A percentile compares a stretch with the other conserved stretches of the same genome.
Conservation (phyloP, 1,139 yeast species). For the Tardiomyces blankii region DNA sequence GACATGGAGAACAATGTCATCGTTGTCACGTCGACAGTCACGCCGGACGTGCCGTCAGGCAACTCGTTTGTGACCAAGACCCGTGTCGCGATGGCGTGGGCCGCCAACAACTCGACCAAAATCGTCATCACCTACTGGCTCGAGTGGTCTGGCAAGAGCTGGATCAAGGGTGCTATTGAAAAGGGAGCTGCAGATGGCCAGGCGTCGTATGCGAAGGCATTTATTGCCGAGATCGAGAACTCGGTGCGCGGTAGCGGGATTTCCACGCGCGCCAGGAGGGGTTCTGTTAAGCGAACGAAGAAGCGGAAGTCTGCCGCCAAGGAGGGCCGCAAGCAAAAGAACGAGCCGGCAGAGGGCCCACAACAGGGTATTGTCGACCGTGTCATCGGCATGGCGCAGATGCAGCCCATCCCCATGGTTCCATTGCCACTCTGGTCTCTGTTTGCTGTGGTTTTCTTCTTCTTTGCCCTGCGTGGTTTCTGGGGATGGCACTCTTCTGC, state of each 20-base stretch:
- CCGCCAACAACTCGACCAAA: constrained; percentile 51
- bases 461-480: constrained; percentile 8
- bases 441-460: constrained; percentile 2
- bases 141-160: constrained; percentile 88
- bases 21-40: constrained; percentile 56
- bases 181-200: constrained; percentile 92
- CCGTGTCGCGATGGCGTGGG: constrained; percentile 63
- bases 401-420: constrained; percentile 7
- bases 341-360: constrained; percentile 10
- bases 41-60: constrained; percentile 97
- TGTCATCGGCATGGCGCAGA: constrained; percentile 4
- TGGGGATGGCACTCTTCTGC: constrained; percentile 15
- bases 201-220: constrained; percentile 48
- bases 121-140: constrained; percentile 55
- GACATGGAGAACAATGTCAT: constrained; percentile 47
- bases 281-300: constrained; percentile 4
- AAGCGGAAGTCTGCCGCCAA: constrained; percentile 3
- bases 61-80: constrained; percentile 68
- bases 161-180: constrained; percentile 70
- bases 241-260: constrained; percentile 29
- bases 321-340: constrained; percentile 19
- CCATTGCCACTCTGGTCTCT: constrained; percentile 8
- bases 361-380: constrained; percentile 14
- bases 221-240: constrained; percentile 48
- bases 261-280: constrained; percentile 6